Evolutionary conservation across 345 rosid species (phyloP), one percentile per base, ranked within the genome.

Genomic region (Hevea brasiliensis): DNA sequence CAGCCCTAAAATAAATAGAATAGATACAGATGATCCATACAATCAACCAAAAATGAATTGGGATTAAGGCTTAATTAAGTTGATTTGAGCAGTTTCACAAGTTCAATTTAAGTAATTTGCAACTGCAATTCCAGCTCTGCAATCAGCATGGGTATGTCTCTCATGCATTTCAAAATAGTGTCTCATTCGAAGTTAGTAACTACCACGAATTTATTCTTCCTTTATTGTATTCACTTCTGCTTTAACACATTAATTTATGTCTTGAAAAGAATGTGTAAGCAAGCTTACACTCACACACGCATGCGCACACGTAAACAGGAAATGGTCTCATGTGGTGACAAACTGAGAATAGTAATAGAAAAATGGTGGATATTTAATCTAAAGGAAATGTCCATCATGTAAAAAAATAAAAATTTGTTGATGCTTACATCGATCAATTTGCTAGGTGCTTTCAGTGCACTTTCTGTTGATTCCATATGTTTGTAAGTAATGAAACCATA

Each of bases 401-500:
- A 72, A 80, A 68, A 71, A 59, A 55, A 23, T 7, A 57, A 54
- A 61, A 64, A 74, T 21, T 24, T 40, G 70, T 11, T 23, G 60
- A 59, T 68, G 70, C 89, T 82, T 75, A 85, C 93, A 74, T 89
- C 91, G 77, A 89, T 86, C 71, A 87, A 72, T 73, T 87, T 89
- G 81, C 91, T 82, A 15, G 89, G 88, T 27, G 91, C 89, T 68
- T 66, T 76, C 64, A 89, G 82, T 15, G 92, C 92, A 76, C 20
- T 81, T 32, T 82, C 83, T 54, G 94, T 84, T 41, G 92, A 88
- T 75, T 89, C 90, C 84, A 86, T 88, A 73, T 87, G 83, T 76
- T 85, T 89, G 81, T 59, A 89, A 21, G 94, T 89, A 57, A 88
- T 85, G 81, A 89, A 89, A 71, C 94, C 94, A 73, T 89, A 89